A percentile compares a stretch with the other conserved stretches of the same genome.
Conservation (phyloP, 2,329 filamentous ascomycete species). For the Didymosphaeria variabile region DNA sequence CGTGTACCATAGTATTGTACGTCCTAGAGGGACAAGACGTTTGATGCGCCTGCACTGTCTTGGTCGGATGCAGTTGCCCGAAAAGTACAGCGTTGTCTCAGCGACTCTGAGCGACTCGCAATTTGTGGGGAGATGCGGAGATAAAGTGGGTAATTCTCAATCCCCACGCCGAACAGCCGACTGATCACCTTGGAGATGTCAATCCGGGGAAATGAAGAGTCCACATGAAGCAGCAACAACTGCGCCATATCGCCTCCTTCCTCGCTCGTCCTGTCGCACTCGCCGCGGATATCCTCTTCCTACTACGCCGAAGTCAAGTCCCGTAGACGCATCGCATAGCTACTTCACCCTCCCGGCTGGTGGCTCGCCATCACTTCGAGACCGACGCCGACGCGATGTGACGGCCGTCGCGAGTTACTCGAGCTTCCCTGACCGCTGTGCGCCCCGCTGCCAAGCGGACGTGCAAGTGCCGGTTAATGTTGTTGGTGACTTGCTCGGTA, state of each 20-base stretch:
- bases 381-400: not conserved
- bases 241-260: not conserved
- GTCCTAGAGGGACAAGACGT: not conserved
- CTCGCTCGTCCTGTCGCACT: not conserved
- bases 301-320: not conserved
- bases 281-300: not conserved
- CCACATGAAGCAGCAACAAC: not conserved
- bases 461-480: not conserved
- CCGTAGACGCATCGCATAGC: not conserved
- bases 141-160: constrained; percentile 14
- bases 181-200: constrained; percentile 3
- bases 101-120: not conserved
- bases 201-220: constrained; percentile 4
- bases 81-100: not conserved
- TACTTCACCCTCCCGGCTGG: not conserved
- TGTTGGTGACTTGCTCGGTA: not conserved
- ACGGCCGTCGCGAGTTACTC: not conserved
- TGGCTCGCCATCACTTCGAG: not conserved
- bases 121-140: constrained; percentile 14
- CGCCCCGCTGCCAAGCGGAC: too few species aligned
- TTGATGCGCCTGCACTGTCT: not conserved
- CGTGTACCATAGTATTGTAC: not conserved
- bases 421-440: not conserved
- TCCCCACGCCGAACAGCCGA: constrained; percentile 16
- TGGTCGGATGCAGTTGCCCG: not conserved